Evolutionary conservation across 495 filamentous ascomycete genomes (phyloP), one percentile per base, ranked within the genome.

Genomic region (Lasiosphaeria ovina): DNA sequence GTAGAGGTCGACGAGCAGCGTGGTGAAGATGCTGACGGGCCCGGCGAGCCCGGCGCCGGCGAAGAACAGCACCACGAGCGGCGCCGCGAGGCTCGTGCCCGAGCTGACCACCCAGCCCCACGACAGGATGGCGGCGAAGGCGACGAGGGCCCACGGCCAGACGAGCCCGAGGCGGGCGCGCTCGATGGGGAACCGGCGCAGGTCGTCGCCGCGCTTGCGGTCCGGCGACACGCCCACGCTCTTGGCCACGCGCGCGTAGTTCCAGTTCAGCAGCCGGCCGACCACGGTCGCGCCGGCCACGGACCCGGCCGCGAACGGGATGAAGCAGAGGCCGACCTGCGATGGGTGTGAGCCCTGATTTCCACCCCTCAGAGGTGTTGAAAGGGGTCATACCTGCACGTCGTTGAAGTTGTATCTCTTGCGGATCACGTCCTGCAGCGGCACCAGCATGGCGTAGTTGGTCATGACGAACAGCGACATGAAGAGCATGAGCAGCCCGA

Each of bases 151-250:
- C 10, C 78, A 55, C 2, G 78, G 78, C 54, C 81, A 78, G 44
- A 83, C 78, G 35, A 84, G 74, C 54, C 83, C 73, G 24, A 87
- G 70, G n/a, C 86, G 76, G 6, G 86, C 85, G 45, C 76, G 71
- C 64, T 88, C 86, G 54, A 89, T 84, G 4, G 85, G 86, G 57
- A 87, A 89, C 14, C 76, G 64, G 1, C 69, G 59, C 31, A 87
- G 62, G 59, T 87, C 80, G 49, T 79, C 76, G 31, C 77, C 73
- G 1, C 75, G 76, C 36, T 77, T 78, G n/a, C 74, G 74, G 36
- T 80, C 73, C 10, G 84, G 64, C 0, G 76, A 69, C 24, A 85
- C 67, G 12, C 77, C 76, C 9, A 78, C 67, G 32, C 72, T 66
- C 24, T 63, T 61, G 6, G 84, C 83, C 44, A 74, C 72, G 5